Evolutionary conservation across 2,329 filamentous ascomycete species (phyloP), one percentile per base, ranked within the genome.

Genomic region (Claviceps pazoutovae): DNA sequence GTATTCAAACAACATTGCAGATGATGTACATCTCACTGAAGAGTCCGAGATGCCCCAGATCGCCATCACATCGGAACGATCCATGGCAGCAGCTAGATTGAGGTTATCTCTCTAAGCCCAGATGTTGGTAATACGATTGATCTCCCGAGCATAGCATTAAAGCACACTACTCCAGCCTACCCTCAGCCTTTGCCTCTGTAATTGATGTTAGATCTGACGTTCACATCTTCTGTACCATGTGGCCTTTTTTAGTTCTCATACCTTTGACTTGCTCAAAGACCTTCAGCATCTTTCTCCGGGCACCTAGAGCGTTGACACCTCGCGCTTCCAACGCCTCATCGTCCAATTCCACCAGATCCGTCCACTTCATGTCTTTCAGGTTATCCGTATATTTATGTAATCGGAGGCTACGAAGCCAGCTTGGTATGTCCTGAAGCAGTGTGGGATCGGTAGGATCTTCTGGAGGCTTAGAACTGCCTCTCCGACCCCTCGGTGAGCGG

Each of bases 371-470:
- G 63, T 97, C 91, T 71, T 97, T 98, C 57, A 98, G 72, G 60
- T 97, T 94, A 60, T 98, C 93, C 9, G 93, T 98, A 70, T 98
- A 98, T 74, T 98, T 98, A 76, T 98, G 93, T 61, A 98, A 76
- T 55, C 93, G 83, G 64, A 97, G 77, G 67, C 89, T 96, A 65
- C 93, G 83, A 62, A 98, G 79, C 93, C 93, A 98, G 66, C 83
- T 86, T 51, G 93, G 91, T 59, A 98, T 96, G 64, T 98, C 93
- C 70, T 95, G 87, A 60, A 98, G 76, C 54, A 98, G 78, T 43
- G 78, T 82, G 16, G 86, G 85, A 67, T 98, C 93, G 19, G 91
- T 97, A 4, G 93, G 93, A 63, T 98, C 93, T 74, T 98, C 93
- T 46, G 93, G 93, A 34, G 93, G 93, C 77, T 97, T 98, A 44